Percentiles rank a stretch among this genome's conserved stretches.
Evolutionary conservation across 345 rosid genomes (phyloP).

Genomic region (Cardiospermum halicacabum): DNA sequence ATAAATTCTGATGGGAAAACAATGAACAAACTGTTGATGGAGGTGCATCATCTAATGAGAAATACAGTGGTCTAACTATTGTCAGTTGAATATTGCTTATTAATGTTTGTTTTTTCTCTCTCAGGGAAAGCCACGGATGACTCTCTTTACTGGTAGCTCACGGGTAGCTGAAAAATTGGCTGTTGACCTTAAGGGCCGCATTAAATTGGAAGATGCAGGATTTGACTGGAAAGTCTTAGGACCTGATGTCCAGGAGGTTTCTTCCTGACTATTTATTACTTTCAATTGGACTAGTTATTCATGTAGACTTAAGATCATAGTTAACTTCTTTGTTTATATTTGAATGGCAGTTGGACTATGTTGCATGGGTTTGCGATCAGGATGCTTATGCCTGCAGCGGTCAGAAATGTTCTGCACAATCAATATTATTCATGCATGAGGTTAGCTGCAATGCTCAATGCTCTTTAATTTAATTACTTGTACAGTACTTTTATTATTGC

Average conservation of each 20-base stretch:
- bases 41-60: slow-evolving; percentile 47
- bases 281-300: background rate
- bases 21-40: slow-evolving; percentile 78
- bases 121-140: slow-evolving; percentile 92
- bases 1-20: slow-evolving; percentile 92
- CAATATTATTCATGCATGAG: slow-evolving; percentile 93
- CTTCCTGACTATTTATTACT: background rate
- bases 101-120: slow-evolving; percentile 5
- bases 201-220: slow-evolving; percentile 98
- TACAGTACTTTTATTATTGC: background rate
- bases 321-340: slow-evolving; percentile 13
- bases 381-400: slow-evolving; percentile 99
- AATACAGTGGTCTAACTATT: no score
- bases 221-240: slow-evolving; percentile 99
- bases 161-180: slow-evolving; percentile 95
- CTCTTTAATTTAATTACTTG: background rate
- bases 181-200: slow-evolving; percentile 75
- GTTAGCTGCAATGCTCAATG: slow-evolving; percentile 43
- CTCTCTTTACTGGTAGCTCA: slow-evolving; percentile 97
- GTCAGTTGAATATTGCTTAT: no score
- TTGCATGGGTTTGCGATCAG: slow-evolving; percentile 98
- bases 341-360: slow-evolving; percentile 71
- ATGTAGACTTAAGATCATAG: background rate
- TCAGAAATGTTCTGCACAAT: slow-evolving; percentile 97
- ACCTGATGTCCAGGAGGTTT: slow-evolving; percentile 95